These are phyloP conservation scores for Xylaria polymorpha DNA, from an alignment of 2,329 filamentous ascomycete species.

Conservation along the genomic window DNA sequence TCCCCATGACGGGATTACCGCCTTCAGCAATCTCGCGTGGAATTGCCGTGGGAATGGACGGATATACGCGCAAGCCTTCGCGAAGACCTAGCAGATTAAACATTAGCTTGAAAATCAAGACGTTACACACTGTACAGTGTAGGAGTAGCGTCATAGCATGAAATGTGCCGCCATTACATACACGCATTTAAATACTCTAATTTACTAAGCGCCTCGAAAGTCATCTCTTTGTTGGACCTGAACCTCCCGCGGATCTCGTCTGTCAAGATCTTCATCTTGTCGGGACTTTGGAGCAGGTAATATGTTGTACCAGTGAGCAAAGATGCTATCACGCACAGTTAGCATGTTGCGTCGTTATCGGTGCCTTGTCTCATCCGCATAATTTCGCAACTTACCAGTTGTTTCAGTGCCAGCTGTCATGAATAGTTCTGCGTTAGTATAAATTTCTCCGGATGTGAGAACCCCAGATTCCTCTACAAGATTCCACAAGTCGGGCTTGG, in stretches of 20 bases:
- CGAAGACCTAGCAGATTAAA: conserved; percentile 35
- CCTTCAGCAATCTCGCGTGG: conserved; percentile 45
- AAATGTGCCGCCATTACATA: conserved; percentile 2
- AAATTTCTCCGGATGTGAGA: conserved; percentile 38
- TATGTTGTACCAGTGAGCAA: conserved; percentile 34
- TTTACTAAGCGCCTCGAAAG: conserved; percentile 38
- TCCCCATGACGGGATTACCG: conserved; percentile 37
- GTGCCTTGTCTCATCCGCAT: background rate
- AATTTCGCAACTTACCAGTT: conserved; percentile 25
- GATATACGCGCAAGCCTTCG: conserved; percentile 45
- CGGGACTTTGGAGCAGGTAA: conserved; percentile 33
- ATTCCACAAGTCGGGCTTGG: conserved; percentile 47
- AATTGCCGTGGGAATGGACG: conserved; percentile 40
- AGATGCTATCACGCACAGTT: conserved; percentile 37
- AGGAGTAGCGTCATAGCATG: background rate
- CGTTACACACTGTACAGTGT: background rate
- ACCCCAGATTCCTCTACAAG: conserved; percentile 39
- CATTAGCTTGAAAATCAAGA: background rate
- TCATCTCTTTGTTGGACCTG: conserved; percentile 45
- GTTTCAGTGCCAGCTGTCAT: conserved; percentile 42
- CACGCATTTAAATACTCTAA: conserved; percentile 47
- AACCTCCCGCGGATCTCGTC: conserved; percentile 35
- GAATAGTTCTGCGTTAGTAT: conserved; percentile 41
- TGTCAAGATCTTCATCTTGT: conserved; percentile 30
- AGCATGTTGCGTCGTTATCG: background rate